A percentile compares a stretch with the other conserved stretches of the same genome.
These are phyloP conservation scores for Clarkia xantiana DNA, from an alignment of 345 rosid species.

Conservation along the genomic window DNA sequence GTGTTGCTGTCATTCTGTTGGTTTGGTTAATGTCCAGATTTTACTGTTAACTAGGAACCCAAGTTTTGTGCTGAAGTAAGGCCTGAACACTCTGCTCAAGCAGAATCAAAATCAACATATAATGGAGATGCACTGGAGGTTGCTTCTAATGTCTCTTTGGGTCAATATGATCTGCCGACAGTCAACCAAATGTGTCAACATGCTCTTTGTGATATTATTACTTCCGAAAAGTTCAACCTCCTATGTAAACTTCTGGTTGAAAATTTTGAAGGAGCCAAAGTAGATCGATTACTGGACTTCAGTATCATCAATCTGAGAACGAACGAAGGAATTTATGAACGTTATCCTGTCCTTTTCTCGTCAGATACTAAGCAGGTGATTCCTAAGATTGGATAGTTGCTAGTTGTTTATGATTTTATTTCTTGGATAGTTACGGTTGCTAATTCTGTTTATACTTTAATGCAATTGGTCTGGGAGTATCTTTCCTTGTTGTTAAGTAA, in stretches of 20 bases:
- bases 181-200: slow-evolving; percentile 45
- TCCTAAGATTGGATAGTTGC: background rate
- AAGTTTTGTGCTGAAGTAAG: slow-evolving; percentile 17
- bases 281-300: slow-evolving; percentile 37
- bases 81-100: slow-evolving; percentile 11
- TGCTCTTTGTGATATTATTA: slow-evolving; percentile 45
- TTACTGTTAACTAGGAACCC: slow-evolving; percentile 32
- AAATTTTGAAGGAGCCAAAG: slow-evolving; percentile 54
- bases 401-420: background rate
- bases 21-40: slow-evolving; percentile 3
- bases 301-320: slow-evolving; percentile 45
- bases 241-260: slow-evolving; percentile 57
- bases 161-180: slow-evolving; percentile 18
- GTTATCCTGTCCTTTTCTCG: slow-evolving; percentile 41
- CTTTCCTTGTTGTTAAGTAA: too few relatives aligned
- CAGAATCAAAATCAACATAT: slow-evolving; percentile 11
- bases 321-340: slow-evolving; percentile 71
- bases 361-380: slow-evolving; percentile 59
- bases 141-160: slow-evolving; percentile 22
- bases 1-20: slow-evolving; percentile 1
- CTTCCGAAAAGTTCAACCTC: slow-evolving; percentile 58
- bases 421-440: too few relatives aligned
- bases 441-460: too few relatives aligned
- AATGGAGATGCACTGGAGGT: slow-evolving; percentile 28
- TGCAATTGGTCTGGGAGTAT: too few relatives aligned